Conservation (phyloP, 2,329 filamentous ascomycete genomes). For the Xylaria polymorpha region DNA sequence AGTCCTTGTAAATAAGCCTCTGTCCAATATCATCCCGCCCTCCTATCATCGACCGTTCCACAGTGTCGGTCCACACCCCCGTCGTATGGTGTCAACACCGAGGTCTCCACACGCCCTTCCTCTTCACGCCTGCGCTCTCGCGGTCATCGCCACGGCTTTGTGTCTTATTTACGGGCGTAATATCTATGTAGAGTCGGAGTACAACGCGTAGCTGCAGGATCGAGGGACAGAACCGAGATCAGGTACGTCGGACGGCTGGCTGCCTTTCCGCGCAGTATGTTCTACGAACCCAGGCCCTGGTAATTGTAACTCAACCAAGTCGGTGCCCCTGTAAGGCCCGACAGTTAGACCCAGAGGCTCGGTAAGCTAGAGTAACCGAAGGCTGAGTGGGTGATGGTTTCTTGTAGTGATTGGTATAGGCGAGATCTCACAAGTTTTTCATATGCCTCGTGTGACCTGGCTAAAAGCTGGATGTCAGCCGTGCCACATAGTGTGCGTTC, state of each 20-base stretch:
- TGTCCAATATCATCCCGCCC: conserved; percentile 11
- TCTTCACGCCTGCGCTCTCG: conserved; percentile 1
- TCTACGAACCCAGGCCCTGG: conserved; percentile 38
- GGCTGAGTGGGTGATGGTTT: conserved; percentile 22
- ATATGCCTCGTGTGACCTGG: conserved; percentile 29
- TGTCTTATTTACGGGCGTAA: conserved; percentile 50
- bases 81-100: conserved; percentile 33
- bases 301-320: conserved; percentile 23
- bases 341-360: conserved; percentile 35
- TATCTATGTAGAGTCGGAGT: conserved; percentile 43
- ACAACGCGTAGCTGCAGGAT: conserved; percentile 52
- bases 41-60: conserved; percentile 17
- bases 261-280: conserved; percentile 44
- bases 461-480: conserved; percentile 18
- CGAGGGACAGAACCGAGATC: conserved; percentile 51
- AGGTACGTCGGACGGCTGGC: conserved; percentile 50
- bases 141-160: conserved; percentile 16
- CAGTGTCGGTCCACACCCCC: conserved; percentile 22
- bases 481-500: conserved; percentile 29
- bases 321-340: conserved; percentile 28
- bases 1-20: conserved; percentile 27
- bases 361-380: conserved; percentile 36
- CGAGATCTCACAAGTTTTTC: conserved; percentile 28
- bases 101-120: conserved; percentile 33
- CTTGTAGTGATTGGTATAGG: conserved; percentile 26